phyloP scores from a whole-genome alignment of 768 basidiomycete genomes.

The Rhizopogon vulgaris region DNA sequence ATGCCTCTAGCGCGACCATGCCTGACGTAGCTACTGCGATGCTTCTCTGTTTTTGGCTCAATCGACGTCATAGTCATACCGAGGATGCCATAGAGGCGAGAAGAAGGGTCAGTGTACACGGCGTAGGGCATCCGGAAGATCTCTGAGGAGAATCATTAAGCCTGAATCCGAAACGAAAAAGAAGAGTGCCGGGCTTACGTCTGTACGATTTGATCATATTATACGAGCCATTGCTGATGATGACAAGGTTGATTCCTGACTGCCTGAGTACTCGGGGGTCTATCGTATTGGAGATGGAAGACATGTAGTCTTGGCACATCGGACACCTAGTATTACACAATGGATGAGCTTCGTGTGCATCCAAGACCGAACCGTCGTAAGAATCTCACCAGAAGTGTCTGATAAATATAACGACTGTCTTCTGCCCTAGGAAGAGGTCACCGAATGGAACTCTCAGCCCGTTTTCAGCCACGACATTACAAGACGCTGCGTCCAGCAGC shows the following conservation, averaged over 20 bases:
- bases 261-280: conserved; percentile 40
- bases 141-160: conserved; percentile 27
- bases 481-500: conserved; percentile 53
- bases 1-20: conserved; percentile 63
- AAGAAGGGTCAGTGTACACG: conserved; percentile 75
- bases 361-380: background rate
- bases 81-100: conserved; percentile 62
- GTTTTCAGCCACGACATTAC: conserved; percentile 60
- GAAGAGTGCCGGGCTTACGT: conserved; percentile 31
- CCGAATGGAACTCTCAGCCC: conserved; percentile 66
- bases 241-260: conserved; percentile 53
- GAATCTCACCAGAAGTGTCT: conserved; percentile 68
- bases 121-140: conserved; percentile 68
- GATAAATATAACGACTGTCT: conserved; percentile 78
- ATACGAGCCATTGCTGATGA: conserved; percentile 76
- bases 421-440: conserved; percentile 50
- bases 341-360: conserved; percentile 3
- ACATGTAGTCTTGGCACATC: conserved; percentile 83
- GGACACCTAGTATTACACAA: conserved; percentile 49
- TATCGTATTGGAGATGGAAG: conserved; percentile 49
- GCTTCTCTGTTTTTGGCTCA: conserved; percentile 35
- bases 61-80: conserved; percentile 61
- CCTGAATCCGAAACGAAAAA: background rate
- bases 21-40: conserved; percentile 56
- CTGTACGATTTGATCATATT: conserved; percentile 73